These are phyloP conservation scores for Tetramitus jugosus DNA, from an alignment of 208 protist species.

Conservation along the genomic window DNA sequence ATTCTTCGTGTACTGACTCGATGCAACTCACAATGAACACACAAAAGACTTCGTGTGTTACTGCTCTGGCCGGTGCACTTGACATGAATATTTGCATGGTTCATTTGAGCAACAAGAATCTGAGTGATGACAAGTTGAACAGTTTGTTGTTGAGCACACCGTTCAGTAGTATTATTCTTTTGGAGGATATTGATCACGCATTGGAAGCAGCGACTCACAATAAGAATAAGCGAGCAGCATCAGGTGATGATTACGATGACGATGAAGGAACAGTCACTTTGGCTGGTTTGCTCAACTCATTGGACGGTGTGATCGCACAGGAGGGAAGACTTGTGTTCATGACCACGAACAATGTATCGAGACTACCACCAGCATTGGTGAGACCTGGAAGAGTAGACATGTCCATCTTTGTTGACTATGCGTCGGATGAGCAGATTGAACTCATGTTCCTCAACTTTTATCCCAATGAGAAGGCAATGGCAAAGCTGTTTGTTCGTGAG, in stretches of 20 bases:
- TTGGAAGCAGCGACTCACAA: background rate
- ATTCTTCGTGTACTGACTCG: background rate
- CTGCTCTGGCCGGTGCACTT: constrained; percentile 78
- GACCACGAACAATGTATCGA: constrained; percentile 81
- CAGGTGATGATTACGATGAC: background rate
- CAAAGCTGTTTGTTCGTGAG: background rate
- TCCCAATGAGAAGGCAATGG: constrained; percentile 30
- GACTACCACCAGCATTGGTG: constrained; percentile 64
- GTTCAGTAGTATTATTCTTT: constrained; percentile 71
- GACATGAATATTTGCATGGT: constrained; percentile 82
- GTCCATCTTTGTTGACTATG: constrained; percentile 64
- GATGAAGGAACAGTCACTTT: constrained; percentile 55
- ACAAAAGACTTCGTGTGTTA: no score
- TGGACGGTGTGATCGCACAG: constrained; percentile 83
- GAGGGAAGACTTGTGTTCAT: constrained; percentile 76
- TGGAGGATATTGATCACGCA: constrained; percentile 83
- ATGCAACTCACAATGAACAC: constrained; percentile 49
- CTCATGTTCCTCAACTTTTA: constrained; percentile 79
- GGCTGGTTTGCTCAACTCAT: constrained; percentile 82
- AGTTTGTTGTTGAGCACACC: constrained; percentile 57
- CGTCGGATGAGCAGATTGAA: constrained; percentile 54
- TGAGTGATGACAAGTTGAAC: constrained; percentile 74
- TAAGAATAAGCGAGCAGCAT: background rate
- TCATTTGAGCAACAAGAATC: constrained; percentile 63
- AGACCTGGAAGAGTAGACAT: constrained; percentile 74